A percentile compares a stretch with the other conserved stretches of the same genome.
phyloP scores from a whole-genome alignment of 495 filamentous ascomycete species.

The Aspergillus mulundensis region DNA sequence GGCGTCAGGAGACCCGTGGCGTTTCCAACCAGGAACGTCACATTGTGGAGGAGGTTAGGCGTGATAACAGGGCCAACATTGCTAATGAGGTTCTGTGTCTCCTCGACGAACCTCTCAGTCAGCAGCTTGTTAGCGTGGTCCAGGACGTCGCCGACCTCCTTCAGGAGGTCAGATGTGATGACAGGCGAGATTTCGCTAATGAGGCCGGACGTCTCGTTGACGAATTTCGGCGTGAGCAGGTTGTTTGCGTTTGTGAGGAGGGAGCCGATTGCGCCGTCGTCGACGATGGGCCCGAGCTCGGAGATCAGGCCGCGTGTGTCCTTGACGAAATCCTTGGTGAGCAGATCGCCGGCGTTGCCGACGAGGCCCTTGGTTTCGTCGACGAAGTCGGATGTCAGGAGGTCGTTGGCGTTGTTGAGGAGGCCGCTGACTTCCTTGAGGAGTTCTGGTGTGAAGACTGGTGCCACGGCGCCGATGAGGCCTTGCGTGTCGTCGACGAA shows the following conservation, averaged over 20 bases:
- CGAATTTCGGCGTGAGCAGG: slow-evolving; percentile 39
- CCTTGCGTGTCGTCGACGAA: slow-evolving; percentile 34
- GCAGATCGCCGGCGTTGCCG: slow-evolving; percentile 26
- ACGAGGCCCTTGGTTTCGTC: slow-evolving; percentile 12
- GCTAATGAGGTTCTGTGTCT: slow-evolving; percentile 39
- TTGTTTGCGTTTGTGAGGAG: slow-evolving; percentile 34
- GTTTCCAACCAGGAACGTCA: slow-evolving; percentile 31
- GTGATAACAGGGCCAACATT: slow-evolving; percentile 36
- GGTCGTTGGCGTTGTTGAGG: slow-evolving; percentile 1
- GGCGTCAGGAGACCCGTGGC: slow-evolving; percentile 37
- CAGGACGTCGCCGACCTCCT: slow-evolving; percentile 26
- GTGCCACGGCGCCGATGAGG: slow-evolving; percentile 25
- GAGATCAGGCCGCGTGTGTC: slow-evolving; percentile 34
- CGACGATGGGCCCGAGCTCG: slow-evolving; percentile 30
- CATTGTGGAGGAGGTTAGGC: slow-evolving; percentile 22
- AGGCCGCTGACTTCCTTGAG: slow-evolving; percentile 37
- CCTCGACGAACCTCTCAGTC: slow-evolving; percentile 37
- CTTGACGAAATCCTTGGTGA: slow-evolving; percentile 19
- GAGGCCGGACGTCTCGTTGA: slow-evolving; percentile 38
- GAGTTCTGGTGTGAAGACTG: slow-evolving; percentile 35
- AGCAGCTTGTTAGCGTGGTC: slow-evolving; percentile 39
- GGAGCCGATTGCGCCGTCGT: slow-evolving; percentile 27
- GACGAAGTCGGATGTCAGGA: not conserved
- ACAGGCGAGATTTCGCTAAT: slow-evolving; percentile 32
- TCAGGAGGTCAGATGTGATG: slow-evolving; percentile 28